Base-by-base conservation (phyloP, 495 filamentous ascomycete genomes). In the Pyrenula massariospora region DNA sequence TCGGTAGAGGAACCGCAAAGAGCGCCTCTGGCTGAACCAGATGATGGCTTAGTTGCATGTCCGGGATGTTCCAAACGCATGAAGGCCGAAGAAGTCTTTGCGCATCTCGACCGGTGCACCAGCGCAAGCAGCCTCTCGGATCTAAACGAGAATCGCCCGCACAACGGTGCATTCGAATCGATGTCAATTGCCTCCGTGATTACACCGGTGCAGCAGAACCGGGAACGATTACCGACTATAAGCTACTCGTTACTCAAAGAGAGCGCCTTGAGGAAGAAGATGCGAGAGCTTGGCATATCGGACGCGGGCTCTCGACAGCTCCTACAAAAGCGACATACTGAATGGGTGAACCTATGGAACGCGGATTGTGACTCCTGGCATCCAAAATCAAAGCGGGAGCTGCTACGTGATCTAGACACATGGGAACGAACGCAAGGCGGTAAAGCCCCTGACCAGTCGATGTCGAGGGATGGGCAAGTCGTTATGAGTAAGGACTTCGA, bases 291-390 rank as follows among this genome's bases (percentile, higher is more conserved):
- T 1, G 91, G 92, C n/a, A 81, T 99, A 53, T 85, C 89, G 0
- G 75, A 79, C 3, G 70, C 65, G 60, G 93, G 93, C 2, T 63
- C 80, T 0, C 79, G 80, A 48, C 72, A 75, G 48, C 71, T 88
- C 8, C 68, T 97, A 23, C 84, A 93, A 63, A 79, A 77, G 60
- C 79, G 93, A 57, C 91, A 97, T 60, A 87, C 79, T 0, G 93
- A 99, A 70, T 99, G 91, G 91, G 76, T 92, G 60, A 96, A 91
- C 49, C 65, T 97, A 23, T 96, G 89, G 85, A 99, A 99, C 66
- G 89, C 94, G 12, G 97, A 97, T 60, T 92, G 89, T 68, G 93
- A 99, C 66, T 85, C 89, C 1, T 79, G 76, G 55, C 71, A 68
- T 2, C 89, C 88, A 1, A 85, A 86, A 62, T 70, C 75, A 3